Base-by-base conservation (phyloP, 2,329 filamentous ascomycete species). In the Bipolaris oryzae region DNA sequence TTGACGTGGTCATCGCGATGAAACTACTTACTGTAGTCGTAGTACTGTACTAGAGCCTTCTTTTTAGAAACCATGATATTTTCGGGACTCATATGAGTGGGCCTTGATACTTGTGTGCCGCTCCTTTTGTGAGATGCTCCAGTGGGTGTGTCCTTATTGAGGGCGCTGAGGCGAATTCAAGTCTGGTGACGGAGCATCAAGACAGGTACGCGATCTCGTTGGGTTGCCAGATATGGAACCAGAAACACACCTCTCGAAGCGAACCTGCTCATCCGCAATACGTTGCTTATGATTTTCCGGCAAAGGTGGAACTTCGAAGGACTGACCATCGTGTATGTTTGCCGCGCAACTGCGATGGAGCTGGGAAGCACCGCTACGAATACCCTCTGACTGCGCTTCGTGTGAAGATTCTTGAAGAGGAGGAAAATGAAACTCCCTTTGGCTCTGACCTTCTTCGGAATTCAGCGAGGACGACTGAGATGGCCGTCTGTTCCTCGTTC, bases 101-200 rank as follows among this genome's bases (percentile, higher is more conserved):
- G 72, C 34, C 70, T 72, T n/a, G 76, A 67, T 50, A 65, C 35
- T 13, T 59, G 31, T 10, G 52, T 64, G 31, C 53, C 59, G 37
- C 62, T 60, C 11, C 58, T 53, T 39, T 58, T 62, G n/a, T 65
- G 42, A 20, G 67, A 52, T 5, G 74, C 74, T 53, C 77, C 74
- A 41, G 77, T 69, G 9, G 73, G 68, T 15, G 64, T 69, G 13
- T n/a, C 68, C 62, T 57, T 78, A 74, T 46, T 72, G 74, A 0
- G 80, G 79, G 7, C 79, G 81, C 21, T 77, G 74, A 16, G 79
- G 79, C 1, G 75, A 77, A 34, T 76, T 72, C 41, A 76, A 72
- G 55, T 80, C 79, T 1, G 79, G 81, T 1, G 78, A 80, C 13
- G 77, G 76, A 5, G 73, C 68, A 13, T 78, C 75, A 1, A 72